Conservation (phyloP, 2,329 filamentous ascomycete genomes). For the Neonectria neomacrospora region DNA sequence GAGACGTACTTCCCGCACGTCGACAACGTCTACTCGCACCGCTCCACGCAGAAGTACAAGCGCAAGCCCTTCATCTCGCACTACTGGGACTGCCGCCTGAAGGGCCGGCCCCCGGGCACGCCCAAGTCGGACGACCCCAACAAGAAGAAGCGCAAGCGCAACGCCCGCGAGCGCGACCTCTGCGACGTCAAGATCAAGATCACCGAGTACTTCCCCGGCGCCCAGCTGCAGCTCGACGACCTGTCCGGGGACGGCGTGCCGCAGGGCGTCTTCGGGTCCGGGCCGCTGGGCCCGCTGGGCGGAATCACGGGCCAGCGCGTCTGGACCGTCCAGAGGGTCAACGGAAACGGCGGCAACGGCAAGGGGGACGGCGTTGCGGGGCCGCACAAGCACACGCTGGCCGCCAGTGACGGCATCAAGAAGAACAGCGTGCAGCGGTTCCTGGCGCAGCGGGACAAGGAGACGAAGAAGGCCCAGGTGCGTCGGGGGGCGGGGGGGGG, state of each 20-base stretch:
- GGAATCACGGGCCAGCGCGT: slow-evolving; percentile 62
- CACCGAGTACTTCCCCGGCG: slow-evolving; percentile 77
- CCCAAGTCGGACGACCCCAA: slow-evolving; percentile 82
- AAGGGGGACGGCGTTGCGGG: slow-evolving; percentile 76
- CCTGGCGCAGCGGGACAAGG: slow-evolving; percentile 72
- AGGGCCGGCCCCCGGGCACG: slow-evolving; percentile 81
- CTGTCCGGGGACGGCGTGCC: slow-evolving; percentile 10
- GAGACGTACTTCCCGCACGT: slow-evolving; percentile 85
- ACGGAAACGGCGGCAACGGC: slow-evolving; percentile 79
- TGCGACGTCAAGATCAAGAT: slow-evolving; percentile 91
- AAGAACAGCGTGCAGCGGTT: slow-evolving; percentile 80
- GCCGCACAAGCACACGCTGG: slow-evolving; percentile 78
- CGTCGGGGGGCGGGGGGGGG: no score
- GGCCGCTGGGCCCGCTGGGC: slow-evolving; percentile 18
- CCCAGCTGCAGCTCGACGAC: slow-evolving; percentile 48
- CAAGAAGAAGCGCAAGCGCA: slow-evolving; percentile 84
- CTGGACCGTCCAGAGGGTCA: slow-evolving; percentile 82
- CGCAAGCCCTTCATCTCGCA: slow-evolving; percentile 84
- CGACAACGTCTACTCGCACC: slow-evolving; percentile 87
- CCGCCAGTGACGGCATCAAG: slow-evolving; percentile 81
- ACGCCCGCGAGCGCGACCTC: slow-evolving; percentile 78
- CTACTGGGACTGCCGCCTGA: slow-evolving; percentile 87
- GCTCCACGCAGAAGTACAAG: slow-evolving; percentile 84
- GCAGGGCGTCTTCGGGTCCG: slow-evolving; percentile 22
- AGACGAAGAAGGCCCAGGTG: slow-evolving; percentile 64